Evolutionary conservation across 805 yeast species (phyloP).

Genomic region (Cyberlindnera subsufficiens): DNA sequence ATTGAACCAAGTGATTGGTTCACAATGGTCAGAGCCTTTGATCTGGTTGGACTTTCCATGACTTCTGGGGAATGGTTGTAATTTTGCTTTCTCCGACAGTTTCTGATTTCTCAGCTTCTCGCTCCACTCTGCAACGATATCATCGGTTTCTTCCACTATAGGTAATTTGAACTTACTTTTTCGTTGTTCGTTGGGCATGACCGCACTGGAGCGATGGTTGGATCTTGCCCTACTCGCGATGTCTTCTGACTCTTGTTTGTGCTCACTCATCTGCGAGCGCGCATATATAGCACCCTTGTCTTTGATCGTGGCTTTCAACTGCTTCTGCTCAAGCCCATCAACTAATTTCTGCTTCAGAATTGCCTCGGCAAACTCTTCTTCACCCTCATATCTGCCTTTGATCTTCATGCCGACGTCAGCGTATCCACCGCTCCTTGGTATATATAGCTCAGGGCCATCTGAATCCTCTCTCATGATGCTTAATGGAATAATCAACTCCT

Average conservation of each 20-base stretch:
- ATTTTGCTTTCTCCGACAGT: conserved; percentile 1
- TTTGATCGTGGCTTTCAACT: conserved; percentile 10
- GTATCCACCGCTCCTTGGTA: neutral
- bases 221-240: neutral
- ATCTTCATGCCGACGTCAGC: no score
- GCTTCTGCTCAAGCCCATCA: conserved; percentile 15
- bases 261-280: conserved; percentile 3
- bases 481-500: conserved; percentile 10
- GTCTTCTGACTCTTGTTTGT: conserved; percentile 1
- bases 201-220: neutral
- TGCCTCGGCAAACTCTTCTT: conserved; percentile 1
- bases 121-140: conserved; percentile 4
- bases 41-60: no score
- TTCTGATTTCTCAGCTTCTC: neutral
- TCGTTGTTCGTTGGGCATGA: neutral
- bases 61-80: no score
- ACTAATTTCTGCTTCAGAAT: conserved; percentile 12
- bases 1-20: conserved; percentile 46
- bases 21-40: conserved; percentile 38
- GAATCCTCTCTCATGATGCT: conserved; percentile 7
- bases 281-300: conserved; percentile 5
- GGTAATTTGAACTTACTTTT: neutral
- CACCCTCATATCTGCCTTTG: neutral
- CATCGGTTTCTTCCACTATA: neutral
- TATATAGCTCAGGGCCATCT: neutral